Base-by-base conservation (phyloP, 495 filamentous ascomycete species). In the Penicillium bialowiezense region DNA sequence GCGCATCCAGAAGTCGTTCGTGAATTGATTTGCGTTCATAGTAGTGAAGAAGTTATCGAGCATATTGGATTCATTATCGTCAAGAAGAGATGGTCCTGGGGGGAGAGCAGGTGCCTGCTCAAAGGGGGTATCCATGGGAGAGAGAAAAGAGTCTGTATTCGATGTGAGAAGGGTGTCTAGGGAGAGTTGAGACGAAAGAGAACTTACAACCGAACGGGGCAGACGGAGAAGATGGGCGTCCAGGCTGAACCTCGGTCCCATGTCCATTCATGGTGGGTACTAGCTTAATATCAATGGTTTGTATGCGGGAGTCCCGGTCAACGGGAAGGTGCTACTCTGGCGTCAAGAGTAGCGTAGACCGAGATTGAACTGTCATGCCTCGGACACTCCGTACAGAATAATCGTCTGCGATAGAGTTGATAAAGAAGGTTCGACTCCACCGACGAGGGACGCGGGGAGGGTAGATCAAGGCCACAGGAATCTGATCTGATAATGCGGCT, bases 161-260 rank as follows among this genome's bases (percentile, higher is more conserved):
- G 32, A 32, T 3, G 39, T 26, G 12, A 56, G 65, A 52, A 68
- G 62, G 55, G 24, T 26, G 32, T 45, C 42, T 1, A 20, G 15
- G 24, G n/a, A n/a, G 15, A 32, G 21, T 34, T 33, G 15, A 40
- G 32, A 7, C 15, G 24, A 21, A 38, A 41, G 18, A 53, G 10
- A 10, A 77, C 82, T 54, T 63, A 86, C 82, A 86, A 49, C 81
- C 82, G 72, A 86, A 86, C 15, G 80, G 81, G 58, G 63, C 70
- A 20, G 61, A 54, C 24, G 65, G 58, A 43, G 65, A 63, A 20
- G 64, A 68, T 37, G 62, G 51, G 12, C 51, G 65, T 38, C 59
- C 65, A 33, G 54, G 52, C 5, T 56, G 67, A 39, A 63, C 50
- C 46, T 71, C 55, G 14, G 64, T 38, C 12, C 56, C 59, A 24